Percentiles rank a stretch among this genome's conserved stretches.
Evolutionary conservation across 2,329 filamentous ascomycete species (phyloP).

Genomic region (Leptodontidium sp.): DNA sequence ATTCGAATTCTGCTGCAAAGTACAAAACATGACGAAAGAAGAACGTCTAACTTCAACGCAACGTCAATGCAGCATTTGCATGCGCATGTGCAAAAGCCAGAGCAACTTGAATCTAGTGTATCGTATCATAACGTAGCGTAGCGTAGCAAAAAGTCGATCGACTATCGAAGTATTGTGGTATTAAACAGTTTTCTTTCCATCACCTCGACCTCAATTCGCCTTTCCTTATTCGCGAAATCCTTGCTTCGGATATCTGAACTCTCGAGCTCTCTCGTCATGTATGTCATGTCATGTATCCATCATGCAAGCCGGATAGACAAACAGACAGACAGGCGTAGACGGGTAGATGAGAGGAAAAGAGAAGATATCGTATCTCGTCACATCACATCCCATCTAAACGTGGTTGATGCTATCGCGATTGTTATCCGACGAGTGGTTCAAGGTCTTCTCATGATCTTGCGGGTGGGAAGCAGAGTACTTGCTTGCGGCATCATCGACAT

Average conservation of each 20-base stretch:
- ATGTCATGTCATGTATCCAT: not conserved
- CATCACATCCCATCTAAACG: not conserved
- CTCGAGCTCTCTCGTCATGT: not conserved
- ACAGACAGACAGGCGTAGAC: too few relatives aligned
- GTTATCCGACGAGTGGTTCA: slow-evolving; percentile 10
- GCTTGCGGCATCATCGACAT: slow-evolving; percentile 31
- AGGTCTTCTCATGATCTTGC: slow-evolving; percentile 11
- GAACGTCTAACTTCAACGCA: not conserved
- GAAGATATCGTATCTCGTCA: too few relatives aligned
- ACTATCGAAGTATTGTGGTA: not conserved
- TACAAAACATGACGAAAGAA: not conserved
- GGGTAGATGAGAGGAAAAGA: too few relatives aligned
- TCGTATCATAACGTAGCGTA: not conserved
- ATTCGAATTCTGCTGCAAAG: not conserved
- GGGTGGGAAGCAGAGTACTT: slow-evolving; percentile 21
- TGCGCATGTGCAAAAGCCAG: too few relatives aligned
- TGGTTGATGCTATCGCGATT: slow-evolving; percentile 4
- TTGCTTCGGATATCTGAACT: not conserved
- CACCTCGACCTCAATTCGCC: too few relatives aligned
- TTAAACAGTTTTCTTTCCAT: not conserved
- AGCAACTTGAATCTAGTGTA: not conserved
- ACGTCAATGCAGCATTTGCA: slow-evolving; percentile 1
- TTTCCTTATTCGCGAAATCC: not conserved
- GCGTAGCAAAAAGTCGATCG: not conserved
- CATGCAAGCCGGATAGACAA: too few relatives aligned